Percentiles rank a stretch among this genome's conserved stretches.
Evolutionary conservation across 2,329 filamentous ascomycete genomes (phyloP).

Genomic region (Calonectria pteridis): DNA sequence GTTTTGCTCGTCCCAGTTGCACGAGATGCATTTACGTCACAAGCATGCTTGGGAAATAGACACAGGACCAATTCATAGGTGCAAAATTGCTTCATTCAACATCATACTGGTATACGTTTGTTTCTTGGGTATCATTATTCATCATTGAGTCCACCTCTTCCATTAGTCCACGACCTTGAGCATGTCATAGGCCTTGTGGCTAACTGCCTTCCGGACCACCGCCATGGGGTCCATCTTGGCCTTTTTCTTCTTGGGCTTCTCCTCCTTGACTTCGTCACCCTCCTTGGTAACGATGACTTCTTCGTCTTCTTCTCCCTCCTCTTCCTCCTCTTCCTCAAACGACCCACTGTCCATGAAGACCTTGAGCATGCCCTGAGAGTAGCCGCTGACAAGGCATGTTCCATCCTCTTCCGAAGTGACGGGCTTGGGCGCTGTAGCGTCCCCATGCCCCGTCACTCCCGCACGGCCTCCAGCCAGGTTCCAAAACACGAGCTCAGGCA

Average conservation of each 20-base stretch:
- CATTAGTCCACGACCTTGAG: slow-evolving; percentile 65
- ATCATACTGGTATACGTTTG: neutral
- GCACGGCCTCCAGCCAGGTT: slow-evolving; percentile 62
- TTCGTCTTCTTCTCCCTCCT: slow-evolving; percentile 49
- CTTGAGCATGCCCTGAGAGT: slow-evolving; percentile 70
- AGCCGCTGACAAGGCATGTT: slow-evolving; percentile 65
- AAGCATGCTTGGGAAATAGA: neutral
- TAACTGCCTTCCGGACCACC: slow-evolving; percentile 63
- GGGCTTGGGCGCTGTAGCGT: slow-evolving; percentile 60
- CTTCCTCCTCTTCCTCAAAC: slow-evolving; percentile 57
- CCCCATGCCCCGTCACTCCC: slow-evolving; percentile 41
- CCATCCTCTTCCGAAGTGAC: slow-evolving; percentile 58
- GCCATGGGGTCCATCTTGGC: slow-evolving; percentile 57
- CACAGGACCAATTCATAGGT: neutral
- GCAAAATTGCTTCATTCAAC: neutral
- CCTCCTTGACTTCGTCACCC: slow-evolving; percentile 24
- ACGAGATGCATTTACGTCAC: neutral
- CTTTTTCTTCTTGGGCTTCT: slow-evolving; percentile 50
- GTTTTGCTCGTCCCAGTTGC: neutral
- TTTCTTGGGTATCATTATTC: slow-evolving; percentile 40
- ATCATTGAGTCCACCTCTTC: slow-evolving; percentile 25
- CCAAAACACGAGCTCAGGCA: slow-evolving; percentile 73
- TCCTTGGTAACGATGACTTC: slow-evolving; percentile 29
- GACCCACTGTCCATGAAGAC: slow-evolving; percentile 65
- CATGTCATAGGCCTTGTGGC: slow-evolving; percentile 68